A percentile compares a stretch with the other conserved stretches of the same genome.
phyloP scores from a whole-genome alignment of 306 rosid species.

The Quercus gilva region DNA sequence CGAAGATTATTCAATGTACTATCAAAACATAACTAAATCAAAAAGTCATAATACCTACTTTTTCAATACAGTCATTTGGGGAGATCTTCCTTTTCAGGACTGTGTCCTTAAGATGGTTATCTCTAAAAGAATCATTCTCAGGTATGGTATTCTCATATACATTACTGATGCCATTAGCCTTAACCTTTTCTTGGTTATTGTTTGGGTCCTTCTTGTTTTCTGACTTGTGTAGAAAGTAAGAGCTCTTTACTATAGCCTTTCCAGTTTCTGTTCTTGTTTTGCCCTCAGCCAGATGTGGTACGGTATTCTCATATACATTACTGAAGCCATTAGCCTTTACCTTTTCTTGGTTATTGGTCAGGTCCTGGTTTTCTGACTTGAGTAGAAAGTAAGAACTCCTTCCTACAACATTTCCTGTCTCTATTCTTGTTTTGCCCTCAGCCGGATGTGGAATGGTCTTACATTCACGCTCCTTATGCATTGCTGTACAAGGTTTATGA shows the following conservation, averaged over 20 bases:
- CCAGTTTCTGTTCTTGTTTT: slow-evolving; percentile 46
- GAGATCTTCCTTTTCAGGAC: slow-evolving; percentile 59
- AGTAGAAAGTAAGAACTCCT: slow-evolving; percentile 74
- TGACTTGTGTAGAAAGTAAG: slow-evolving; percentile 59
- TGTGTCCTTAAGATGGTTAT: slow-evolving; percentile 29
- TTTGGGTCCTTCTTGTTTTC: slow-evolving; percentile 34
- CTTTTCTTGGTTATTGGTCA: slow-evolving; percentile 37
- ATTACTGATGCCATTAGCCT: slow-evolving; percentile 25
- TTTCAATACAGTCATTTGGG: slow-evolving; percentile 39
- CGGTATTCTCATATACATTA: slow-evolving; percentile 23
- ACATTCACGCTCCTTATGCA: slow-evolving; percentile 46
- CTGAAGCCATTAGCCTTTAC: slow-evolving; percentile 22
- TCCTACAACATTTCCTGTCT: slow-evolving; percentile 53
- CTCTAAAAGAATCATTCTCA: slow-evolving; percentile 27
- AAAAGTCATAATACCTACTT: slow-evolving; percentile 41
- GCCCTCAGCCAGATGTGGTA: slow-evolving; percentile 27
- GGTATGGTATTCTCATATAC: slow-evolving; percentile 26
- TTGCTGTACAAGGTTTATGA: slow-evolving; percentile 72
- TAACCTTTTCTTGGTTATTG: slow-evolving; percentile 30
- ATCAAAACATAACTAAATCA: slow-evolving; percentile 11
- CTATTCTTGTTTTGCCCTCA: slow-evolving; percentile 48
- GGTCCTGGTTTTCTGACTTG: slow-evolving; percentile 39
- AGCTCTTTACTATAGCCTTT: slow-evolving; percentile 69
- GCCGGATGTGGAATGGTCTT: slow-evolving; percentile 24
- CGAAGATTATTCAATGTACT: slow-evolving; percentile 15